Evolutionary conservation across 257 asterid species (phyloP), one percentile per base, ranked within the genome.

Genomic region (Penstemon newberryi): DNA sequence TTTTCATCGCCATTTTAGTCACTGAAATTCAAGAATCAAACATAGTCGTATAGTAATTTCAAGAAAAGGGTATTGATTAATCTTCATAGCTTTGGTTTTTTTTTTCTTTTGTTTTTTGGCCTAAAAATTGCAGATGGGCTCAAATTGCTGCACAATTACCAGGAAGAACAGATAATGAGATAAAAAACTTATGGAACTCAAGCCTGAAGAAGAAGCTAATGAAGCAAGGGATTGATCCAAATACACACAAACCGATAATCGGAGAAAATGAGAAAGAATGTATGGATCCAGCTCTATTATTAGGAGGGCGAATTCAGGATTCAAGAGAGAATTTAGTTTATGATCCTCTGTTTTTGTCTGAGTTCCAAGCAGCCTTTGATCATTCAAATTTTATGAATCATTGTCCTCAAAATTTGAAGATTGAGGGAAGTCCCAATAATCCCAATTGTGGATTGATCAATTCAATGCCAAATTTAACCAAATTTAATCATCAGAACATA

Each of bases 141-240:
- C 94, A 89, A 75, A 89, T 91, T 40, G 96, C 98, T 38, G 75
- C 89, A 43, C 92, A 87, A 10, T 68, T 91, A 47, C 97, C 92
- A 0, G 96, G 96, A 39, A 89, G 97, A 83, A 91, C 97, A 50
- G 96, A 91, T 36, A 91, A 91, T n/a, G 97, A 89, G 85, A 87
- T 91, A 18, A 91, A 91, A 77, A 91, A 91, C 60, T 87, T 81
- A 8, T 91, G 97, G 95, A 87, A 91, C 63, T 89, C 97, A 5
- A 73, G 75, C 73, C 71, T 91, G 40, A 91, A 89, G 83, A 91
- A 87, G 87, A 91, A 86, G 79, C 81, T 91, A 5, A 55, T 77
- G 44, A 91, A 86, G 74, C 90, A 83, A 79, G 98, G 98, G 39
- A 84, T 91, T 53, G 90, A 91, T 80, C 98, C 98, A 0, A 83